Base-by-base conservation (phyloP, 495 filamentous ascomycete genomes). In the Trichoderma erinaceum region DNA sequence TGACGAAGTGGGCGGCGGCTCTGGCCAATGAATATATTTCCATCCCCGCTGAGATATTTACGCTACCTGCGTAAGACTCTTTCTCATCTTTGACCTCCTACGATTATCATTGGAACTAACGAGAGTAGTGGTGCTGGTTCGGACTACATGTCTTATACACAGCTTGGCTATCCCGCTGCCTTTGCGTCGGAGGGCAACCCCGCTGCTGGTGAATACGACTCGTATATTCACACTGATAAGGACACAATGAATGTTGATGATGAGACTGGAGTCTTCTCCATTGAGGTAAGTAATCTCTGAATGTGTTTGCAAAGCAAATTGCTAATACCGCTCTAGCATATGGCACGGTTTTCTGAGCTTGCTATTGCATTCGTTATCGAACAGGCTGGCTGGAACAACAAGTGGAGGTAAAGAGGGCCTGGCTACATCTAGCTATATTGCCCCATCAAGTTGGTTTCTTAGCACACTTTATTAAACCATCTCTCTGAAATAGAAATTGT, bases 101-200 rank as follows among this genome's bases (percentile, higher is more conserved):
- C n/a, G 4, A 32, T 50, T 32, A 16, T 21, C 18, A 41, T 29
- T 27, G 21, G 16, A 13, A n/a, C 66, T 43, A 41, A 72, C 66
- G 16, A 27, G 8, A 38, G 58, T 44, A 75, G 74, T 67, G 71
- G 72, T 66, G 75, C 70, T 23, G 74, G 75, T 43, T 77, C 75
- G 1, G 75, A 77, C 66, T 74, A 77, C 69, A 71, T 73, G 61
- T 76, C 75, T 0, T 74, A 70, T 23, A 74, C 73, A 0, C 67
- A 72, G 38, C 70, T 73, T 21, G 71, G 71, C 3, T 77, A 74
- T 69, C 75, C 75, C 16, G 69, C 74, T 0, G 68, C 75, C 2
- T 77, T 77, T 68, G 75, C 74, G 13, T 72, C 74, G 64, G 75
- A 77, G 69, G 72, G 73, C 41, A 64, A 70, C 61, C 68, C 68